Base-by-base conservation (phyloP, 108 stramenopile genomes). In the Asterionellopsis glacialis region DNA sequence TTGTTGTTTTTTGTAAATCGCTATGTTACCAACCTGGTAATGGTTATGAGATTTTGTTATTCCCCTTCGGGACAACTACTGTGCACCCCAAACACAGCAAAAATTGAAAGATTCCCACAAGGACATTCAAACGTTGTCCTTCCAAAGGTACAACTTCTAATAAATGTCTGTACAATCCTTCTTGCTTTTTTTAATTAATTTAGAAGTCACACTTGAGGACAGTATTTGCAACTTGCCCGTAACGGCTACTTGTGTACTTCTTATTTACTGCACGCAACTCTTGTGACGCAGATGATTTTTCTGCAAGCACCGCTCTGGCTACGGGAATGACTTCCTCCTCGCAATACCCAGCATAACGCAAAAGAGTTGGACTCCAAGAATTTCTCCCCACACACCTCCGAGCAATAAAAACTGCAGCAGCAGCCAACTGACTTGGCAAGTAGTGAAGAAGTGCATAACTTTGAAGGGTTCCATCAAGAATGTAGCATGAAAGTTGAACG, bases 401-500 rank as follows among this genome's bases (percentile, higher is more conserved):
- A 2, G 97, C 95, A 48, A 96, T 81, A 65, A 86, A 88, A 45
- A 98, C 90, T 21, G 97, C 94, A 41, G 90, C 84, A 43, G 94
- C 91, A 18, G 97, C 97, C 14, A 94, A 73, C 64, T 89, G 75
- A 57, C 91, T 93, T 1, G 97, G 97, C 49, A 92, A 73, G 70
- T 82, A 95, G 47, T 86, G 78, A 59, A 98, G 86, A 61, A 96
- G 72, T 33, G 76, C 65, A 79, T 90, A 90, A 74, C 92, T 92
- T 73, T 96, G 97, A 48, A 98, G 84, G 51, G 85, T 87, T 39
- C 97, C 89, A 76, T 98, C 97, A 51, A 92, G 76, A 51, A 95
- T 75, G 81, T 88, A 98, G 65, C 88, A 92, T 15, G 89, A 88
- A 21, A 98, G 83, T 68, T 94, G 93, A 47, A 94, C 93, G 47